Evolutionary conservation across 768 basidiomycete species (phyloP).

Genomic region (Mycena maculata): DNA sequence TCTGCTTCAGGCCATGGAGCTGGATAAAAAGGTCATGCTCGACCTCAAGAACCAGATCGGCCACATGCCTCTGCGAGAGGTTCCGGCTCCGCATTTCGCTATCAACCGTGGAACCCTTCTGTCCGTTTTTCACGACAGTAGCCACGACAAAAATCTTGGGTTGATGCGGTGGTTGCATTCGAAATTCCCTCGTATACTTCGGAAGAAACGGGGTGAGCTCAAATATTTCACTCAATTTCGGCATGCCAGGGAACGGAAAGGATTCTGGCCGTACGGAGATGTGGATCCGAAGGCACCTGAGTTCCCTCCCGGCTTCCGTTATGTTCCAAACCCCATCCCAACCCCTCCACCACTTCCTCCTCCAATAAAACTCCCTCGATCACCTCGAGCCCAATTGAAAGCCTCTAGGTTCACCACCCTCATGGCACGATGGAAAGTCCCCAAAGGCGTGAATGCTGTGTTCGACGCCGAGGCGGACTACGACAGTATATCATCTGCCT

Average conservation of each 20-base stretch:
- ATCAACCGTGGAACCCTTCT: slow-evolving; percentile 68
- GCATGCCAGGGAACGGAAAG: slow-evolving; percentile 39
- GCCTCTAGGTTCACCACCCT: slow-evolving; percentile 17
- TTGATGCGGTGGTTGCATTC: slow-evolving; percentile 70
- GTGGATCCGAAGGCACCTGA: slow-evolving; percentile 33
- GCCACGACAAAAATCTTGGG: slow-evolving; percentile 66
- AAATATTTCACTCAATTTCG: slow-evolving; percentile 52
- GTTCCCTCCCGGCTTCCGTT: too few species aligned
- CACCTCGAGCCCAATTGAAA: too few species aligned
- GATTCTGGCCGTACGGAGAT: slow-evolving; percentile 33
- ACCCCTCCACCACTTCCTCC: slow-evolving; percentile 3
- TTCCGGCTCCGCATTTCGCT: slow-evolving; percentile 63
- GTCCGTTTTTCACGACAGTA: slow-evolving; percentile 67
- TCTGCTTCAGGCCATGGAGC: slow-evolving; percentile 60
- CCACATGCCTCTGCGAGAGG: slow-evolving; percentile 44
- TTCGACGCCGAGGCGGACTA: slow-evolving; percentile 54
- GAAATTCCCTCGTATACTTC: slow-evolving; percentile 58
- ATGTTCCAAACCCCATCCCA: too few species aligned
- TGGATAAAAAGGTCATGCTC: slow-evolving; percentile 54
- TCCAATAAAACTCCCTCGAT: too few species aligned
- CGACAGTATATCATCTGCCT: slow-evolving; percentile 30
- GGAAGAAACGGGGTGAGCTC: slow-evolving; percentile 62
- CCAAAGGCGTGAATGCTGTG: slow-evolving; percentile 28
- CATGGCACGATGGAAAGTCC: slow-evolving; percentile 26
- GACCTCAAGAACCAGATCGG: slow-evolving; percentile 48